Conservation (phyloP, 1,139 yeast species). For the Tardiomyces blankii region DNA sequence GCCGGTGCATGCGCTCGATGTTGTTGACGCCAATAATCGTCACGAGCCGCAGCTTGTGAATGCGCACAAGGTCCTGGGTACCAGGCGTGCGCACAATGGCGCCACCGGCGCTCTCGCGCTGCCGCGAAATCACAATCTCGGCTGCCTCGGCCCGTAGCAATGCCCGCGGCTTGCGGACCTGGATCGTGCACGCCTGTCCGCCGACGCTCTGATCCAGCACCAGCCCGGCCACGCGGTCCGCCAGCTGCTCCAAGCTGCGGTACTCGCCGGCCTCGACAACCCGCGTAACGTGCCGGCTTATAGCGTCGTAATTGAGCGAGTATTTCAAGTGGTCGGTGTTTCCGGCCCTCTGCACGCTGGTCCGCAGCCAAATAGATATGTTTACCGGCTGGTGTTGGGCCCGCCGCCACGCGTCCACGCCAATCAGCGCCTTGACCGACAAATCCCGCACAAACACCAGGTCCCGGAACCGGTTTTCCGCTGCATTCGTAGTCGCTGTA, state of each 20-base stretch:
- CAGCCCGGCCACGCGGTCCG: constrained; percentile 38
- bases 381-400: constrained; percentile 59
- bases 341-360: constrained; percentile 64
- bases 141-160: constrained; percentile 46
- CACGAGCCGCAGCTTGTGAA: constrained; percentile 45
- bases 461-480: constrained; percentile 24
- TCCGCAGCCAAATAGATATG: constrained; percentile 47
- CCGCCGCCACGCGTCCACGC: constrained; percentile 69
- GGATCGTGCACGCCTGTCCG: constrained; percentile 39
- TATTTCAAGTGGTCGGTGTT: constrained; percentile 65
- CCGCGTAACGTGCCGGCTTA: constrained; percentile 51
- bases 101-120: constrained; percentile 12
- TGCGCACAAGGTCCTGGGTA: constrained; percentile 33
- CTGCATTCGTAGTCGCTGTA: neutral
- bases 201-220: constrained; percentile 41
- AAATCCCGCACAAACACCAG: constrained; percentile 48
- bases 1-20: constrained; percentile 73
- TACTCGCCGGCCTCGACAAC: constrained; percentile 37
- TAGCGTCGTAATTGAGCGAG: constrained; percentile 79
- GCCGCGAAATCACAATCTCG: constrained; percentile 31
- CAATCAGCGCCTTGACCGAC: constrained; percentile 53
- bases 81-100: constrained; percentile 9
- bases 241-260: constrained; percentile 48
- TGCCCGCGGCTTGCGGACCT: constrained; percentile 39
- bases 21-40: constrained; percentile 88